Base-by-base conservation (phyloP, 2,329 filamentous ascomycete species). In the Sarocladium kiliense region DNA sequence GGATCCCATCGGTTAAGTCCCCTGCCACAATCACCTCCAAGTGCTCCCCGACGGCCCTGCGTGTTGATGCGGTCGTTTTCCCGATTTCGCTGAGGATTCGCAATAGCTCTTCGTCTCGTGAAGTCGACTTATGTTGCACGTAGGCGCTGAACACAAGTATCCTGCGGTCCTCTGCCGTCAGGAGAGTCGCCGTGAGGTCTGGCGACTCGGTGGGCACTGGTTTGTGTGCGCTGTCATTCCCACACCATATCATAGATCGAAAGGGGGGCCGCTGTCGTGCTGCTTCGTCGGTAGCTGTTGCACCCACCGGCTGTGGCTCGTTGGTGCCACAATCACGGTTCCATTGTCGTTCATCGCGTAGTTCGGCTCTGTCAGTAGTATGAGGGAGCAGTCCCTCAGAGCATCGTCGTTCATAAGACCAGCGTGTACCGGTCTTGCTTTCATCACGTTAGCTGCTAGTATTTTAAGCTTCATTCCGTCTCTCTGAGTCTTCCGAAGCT, bases 301-400 rank as follows among this genome's bases (percentile, higher is more conserved):
- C 30, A 34, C 30, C 30, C 10, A 41, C 18, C n/a, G 37, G n/a
- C n/a, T 41, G 37, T 41, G 37, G 37, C 37, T 41, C 37, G 37
- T 19, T 41, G 37, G n/a, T 41, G 37, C n/a, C 37, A 41, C 37
- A 41, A 41, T 41, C 37, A 41, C 37, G n/a, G 37, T 41, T 41
- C n/a, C 37, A 19, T 41, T 41, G 37, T 41, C n/a, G n/a, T 41
- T 41, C 37, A n/a, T 41, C n/a, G 37, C n/a, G 37, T 41, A 41
- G n/a, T 41, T 41, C n/a, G 37, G 37, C 37, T 41, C 37, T 19
- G 37, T 41, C 37, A 41, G 37, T 41, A 41, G 37, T 41, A 41
- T 41, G 37, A 41, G 10, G 37, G 37, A 41, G 37, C 37, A 41
- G n/a, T 41, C 37, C 10, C 37, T 41, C 37, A 41, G n/a, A 7